phyloP scores from a whole-genome alignment of 2,329 filamentous ascomycete genomes.

The Conoideocrella luteorostrata region DNA sequence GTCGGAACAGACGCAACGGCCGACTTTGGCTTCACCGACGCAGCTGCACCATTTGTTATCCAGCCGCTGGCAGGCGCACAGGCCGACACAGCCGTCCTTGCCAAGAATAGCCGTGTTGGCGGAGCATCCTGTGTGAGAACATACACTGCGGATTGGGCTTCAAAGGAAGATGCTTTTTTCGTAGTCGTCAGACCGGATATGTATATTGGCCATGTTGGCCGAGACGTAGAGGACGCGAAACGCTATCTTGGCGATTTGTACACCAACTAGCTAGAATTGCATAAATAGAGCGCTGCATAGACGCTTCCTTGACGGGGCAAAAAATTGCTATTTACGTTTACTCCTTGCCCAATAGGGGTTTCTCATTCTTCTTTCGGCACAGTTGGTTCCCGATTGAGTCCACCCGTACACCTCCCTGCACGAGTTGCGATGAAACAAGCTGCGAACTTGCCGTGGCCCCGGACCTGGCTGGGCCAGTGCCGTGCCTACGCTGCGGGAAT shows the following conservation, averaged over 20 bases:
- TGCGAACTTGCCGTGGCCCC: no score
- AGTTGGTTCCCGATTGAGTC: no score
- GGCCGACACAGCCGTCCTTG: neutral
- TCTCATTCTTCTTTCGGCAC: no score
- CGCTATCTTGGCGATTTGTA: slow-evolving; percentile 21
- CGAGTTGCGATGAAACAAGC: no score
- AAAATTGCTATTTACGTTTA: no score
- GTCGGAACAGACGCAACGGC: slow-evolving; percentile 11
- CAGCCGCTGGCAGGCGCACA: neutral
- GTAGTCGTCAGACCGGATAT: slow-evolving; percentile 34
- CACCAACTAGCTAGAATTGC: neutral
- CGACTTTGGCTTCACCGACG: slow-evolving; percentile 5
- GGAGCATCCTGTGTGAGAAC: slow-evolving; percentile 1
- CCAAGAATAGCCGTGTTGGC: neutral
- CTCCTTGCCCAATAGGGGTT: no score
- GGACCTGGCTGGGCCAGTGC: no score
- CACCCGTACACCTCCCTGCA: no score
- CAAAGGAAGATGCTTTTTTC: slow-evolving; percentile 18
- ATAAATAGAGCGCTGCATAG: no score
- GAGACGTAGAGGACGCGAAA: slow-evolving; percentile 18
- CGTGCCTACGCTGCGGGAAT: no score
- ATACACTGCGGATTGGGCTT: slow-evolving; percentile 26
- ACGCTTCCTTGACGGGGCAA: no score
- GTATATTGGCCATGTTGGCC: slow-evolving; percentile 32
- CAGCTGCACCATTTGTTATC: slow-evolving; percentile 7